A percentile compares a stretch with the other conserved stretches of the same genome.
Evolutionary conservation across 495 filamentous ascomycete genomes (phyloP).

Genomic region (Hypoxylon fragiforme): DNA sequence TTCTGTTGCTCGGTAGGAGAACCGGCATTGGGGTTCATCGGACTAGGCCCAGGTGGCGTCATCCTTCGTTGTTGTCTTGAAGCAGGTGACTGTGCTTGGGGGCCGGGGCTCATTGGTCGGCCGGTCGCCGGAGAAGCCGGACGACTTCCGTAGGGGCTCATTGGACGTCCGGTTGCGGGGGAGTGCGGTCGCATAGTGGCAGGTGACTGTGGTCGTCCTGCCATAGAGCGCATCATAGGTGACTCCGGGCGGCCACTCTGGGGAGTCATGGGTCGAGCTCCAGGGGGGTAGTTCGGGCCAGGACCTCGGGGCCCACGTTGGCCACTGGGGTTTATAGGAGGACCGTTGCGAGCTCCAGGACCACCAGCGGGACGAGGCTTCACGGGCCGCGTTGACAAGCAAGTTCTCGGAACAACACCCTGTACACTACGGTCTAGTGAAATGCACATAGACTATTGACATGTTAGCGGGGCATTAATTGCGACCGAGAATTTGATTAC

Average conservation of each 20-base stretch:
- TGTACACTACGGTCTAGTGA: constrained; percentile 87
- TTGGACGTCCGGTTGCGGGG: constrained; percentile 46
- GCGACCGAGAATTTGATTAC: constrained; percentile 35
- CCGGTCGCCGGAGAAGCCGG: constrained; percentile 41
- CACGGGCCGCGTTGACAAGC: constrained; percentile 87
- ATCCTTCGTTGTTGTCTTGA: constrained; percentile 48
- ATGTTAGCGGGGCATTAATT: constrained; percentile 42
- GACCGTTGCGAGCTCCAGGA: constrained; percentile 44
- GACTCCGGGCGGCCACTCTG: constrained; percentile 49
- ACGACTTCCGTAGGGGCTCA: constrained; percentile 40
- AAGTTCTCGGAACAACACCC: constrained; percentile 91
- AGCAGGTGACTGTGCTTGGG: constrained; percentile 51
- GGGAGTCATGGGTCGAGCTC: constrained; percentile 52
- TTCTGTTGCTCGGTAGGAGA: constrained; percentile 34
- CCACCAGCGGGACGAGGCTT: constrained; percentile 71
- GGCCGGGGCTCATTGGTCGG: constrained; percentile 40
- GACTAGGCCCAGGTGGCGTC: constrained; percentile 62
- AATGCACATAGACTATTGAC: constrained; percentile 80
- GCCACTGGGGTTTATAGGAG: constrained; percentile 42
- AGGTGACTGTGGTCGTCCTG: constrained; percentile 43
- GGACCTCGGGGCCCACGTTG: constrained; percentile 50
- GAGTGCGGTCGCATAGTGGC: constrained; percentile 43
- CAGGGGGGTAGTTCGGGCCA: constrained; percentile 50
- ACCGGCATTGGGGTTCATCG: constrained; percentile 56
- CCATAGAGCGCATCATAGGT: constrained; percentile 43